These are phyloP conservation scores for Tremella fuciformis DNA, from an alignment of 768 basidiomycete species.

Conservation along the genomic window DNA sequence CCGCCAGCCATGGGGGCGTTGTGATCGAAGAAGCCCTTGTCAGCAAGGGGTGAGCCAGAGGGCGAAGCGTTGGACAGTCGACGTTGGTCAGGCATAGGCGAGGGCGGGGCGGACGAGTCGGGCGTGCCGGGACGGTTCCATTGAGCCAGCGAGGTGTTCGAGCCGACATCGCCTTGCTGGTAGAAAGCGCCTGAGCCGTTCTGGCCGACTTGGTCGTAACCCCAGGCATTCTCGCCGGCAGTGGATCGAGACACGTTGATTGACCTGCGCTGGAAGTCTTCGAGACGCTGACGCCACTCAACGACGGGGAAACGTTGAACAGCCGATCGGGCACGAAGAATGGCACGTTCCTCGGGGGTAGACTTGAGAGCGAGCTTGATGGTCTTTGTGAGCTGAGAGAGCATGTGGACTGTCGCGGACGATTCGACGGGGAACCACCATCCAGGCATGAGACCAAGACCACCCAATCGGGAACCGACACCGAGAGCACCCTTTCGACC, in stretches of 20 bases:
- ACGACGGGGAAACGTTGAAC: slow-evolving; percentile 96
- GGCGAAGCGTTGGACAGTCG: slow-evolving; percentile 8
- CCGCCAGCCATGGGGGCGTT: slow-evolving; percentile 14
- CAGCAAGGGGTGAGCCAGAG: slow-evolving; percentile 15
- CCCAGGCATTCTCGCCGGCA: slow-evolving; percentile 68
- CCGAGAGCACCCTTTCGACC: slow-evolving; percentile 94
- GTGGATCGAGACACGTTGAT: slow-evolving; percentile 67
- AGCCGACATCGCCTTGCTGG: slow-evolving; percentile 35
- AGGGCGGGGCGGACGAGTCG: slow-evolving; percentile 39
- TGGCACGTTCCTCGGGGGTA: slow-evolving; percentile 81
- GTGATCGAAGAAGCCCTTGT: slow-evolving; percentile 12
- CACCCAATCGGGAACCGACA: slow-evolving; percentile 89
- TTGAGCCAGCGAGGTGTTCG: slow-evolving; percentile 32
- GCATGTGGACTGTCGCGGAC: slow-evolving; percentile 85
- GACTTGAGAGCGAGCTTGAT: slow-evolving; percentile 92
- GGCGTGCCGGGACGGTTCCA: slow-evolving; percentile 34
- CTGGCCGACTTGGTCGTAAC: slow-evolving; percentile 43
- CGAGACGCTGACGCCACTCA: slow-evolving; percentile 93
- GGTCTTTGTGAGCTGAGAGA: slow-evolving; percentile 89
- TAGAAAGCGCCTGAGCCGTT: slow-evolving; percentile 24
- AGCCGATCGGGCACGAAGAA: slow-evolving; percentile 87
- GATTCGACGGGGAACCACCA: slow-evolving; percentile 99
- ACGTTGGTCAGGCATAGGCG: slow-evolving; percentile 34
- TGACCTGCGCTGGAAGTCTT: slow-evolving; percentile 88
- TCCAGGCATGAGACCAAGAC: slow-evolving; percentile 94